Evolutionary conservation across 768 basidiomycete genomes (phyloP).

Genomic region (Termitomyces sp.): DNA sequence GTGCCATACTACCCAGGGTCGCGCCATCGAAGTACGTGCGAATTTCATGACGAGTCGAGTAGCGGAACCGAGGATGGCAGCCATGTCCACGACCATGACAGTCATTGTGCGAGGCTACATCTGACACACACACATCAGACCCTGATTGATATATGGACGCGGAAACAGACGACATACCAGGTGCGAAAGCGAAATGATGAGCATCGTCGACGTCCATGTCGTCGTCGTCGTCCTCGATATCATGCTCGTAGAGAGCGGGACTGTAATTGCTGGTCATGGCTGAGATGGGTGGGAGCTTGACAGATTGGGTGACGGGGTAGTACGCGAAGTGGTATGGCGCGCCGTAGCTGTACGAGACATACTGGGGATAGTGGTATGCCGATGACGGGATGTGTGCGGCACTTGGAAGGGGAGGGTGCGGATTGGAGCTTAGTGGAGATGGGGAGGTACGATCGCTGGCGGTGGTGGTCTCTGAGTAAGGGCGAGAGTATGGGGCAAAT

Average conservation of each 20-base stretch:
- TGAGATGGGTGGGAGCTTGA: neutral
- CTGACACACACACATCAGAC: neutral
- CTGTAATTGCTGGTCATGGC: neutral
- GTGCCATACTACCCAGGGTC: slow-evolving; percentile 1
- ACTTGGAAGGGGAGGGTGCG: neutral
- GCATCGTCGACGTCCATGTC: neutral
- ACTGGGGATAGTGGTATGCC: neutral
- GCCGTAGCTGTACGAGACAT: neutral
- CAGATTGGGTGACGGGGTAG: neutral
- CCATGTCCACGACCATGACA: neutral
- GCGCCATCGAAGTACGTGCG: slow-evolving; percentile 2
- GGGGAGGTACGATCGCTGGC: neutral
- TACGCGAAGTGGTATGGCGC: neutral
- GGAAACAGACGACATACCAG: neutral
- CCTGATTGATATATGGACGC: neutral
- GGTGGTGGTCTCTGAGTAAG: neutral
- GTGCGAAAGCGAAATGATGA: neutral
- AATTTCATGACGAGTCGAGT: slow-evolving; percentile 3
- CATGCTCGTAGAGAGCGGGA: neutral
- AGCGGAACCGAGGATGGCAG: slow-evolving; percentile 2
- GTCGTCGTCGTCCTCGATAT: neutral
- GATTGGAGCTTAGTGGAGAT: neutral
- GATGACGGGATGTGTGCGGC: too few species aligned
- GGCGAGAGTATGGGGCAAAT: neutral
- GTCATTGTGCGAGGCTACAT: neutral